These are phyloP conservation scores for Colletotrichum sidae DNA, from an alignment of 2,329 filamentous ascomycete species.

Conservation along the genomic window DNA sequence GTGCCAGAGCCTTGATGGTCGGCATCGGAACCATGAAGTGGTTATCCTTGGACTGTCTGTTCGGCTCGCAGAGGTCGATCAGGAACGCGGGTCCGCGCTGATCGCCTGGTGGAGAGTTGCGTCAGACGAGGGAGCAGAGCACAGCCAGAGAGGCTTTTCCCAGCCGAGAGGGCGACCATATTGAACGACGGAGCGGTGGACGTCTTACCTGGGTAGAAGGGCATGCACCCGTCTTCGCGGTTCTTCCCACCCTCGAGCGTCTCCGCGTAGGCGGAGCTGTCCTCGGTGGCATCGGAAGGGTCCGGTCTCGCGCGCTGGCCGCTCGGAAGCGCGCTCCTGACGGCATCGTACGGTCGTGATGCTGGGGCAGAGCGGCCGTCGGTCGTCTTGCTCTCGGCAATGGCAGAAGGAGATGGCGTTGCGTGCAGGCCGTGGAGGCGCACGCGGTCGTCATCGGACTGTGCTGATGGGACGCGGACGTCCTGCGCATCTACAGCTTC, in stretches of 20 bases:
- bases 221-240: slow-evolving; percentile 22
- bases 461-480: slow-evolving; percentile 13
- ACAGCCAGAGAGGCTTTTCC: background rate
- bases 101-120: background rate
- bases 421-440: background rate
- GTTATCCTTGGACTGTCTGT: slow-evolving; percentile 23
- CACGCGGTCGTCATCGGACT: slow-evolving; percentile 12
- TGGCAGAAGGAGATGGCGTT: background rate
- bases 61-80: slow-evolving; percentile 29
- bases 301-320: slow-evolving; percentile 12
- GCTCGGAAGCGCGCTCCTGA: slow-evolving; percentile 17
- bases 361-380: background rate
- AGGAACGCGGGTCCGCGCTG: slow-evolving; percentile 23
- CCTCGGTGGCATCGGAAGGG: slow-evolving; percentile 26
- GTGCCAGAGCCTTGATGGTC: slow-evolving; percentile 23
- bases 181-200: background rate
- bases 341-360: slow-evolving; percentile 23
- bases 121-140: background rate
- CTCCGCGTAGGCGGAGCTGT: slow-evolving; percentile 33
- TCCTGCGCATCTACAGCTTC: background rate
- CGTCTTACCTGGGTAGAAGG: slow-evolving; percentile 25
- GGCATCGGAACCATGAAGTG: slow-evolving; percentile 31
- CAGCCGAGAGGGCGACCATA: background rate
- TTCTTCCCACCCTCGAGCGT: slow-evolving; percentile 20
- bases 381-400: background rate